phyloP scores from a whole-genome alignment of 1,284 basidiomycete species.

The Microbotryum scabiosae region DNA sequence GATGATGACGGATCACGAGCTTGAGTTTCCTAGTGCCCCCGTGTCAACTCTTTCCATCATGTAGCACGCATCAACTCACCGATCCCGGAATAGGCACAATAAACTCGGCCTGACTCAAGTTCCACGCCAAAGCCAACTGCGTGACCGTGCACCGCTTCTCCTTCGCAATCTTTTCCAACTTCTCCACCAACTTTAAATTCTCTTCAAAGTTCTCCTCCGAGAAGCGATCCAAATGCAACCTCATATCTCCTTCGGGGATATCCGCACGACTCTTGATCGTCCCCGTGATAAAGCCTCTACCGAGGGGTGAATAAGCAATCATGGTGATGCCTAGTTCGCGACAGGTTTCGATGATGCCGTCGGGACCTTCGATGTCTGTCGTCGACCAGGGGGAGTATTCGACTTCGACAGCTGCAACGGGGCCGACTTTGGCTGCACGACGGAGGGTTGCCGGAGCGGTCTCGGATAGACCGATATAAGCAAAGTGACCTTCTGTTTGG shows the following conservation, averaged over 20 bases:
- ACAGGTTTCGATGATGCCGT: slow-evolving; percentile 41
- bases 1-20: not conserved
- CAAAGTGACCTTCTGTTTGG: slow-evolving; percentile 35
- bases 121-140: slow-evolving; percentile 56
- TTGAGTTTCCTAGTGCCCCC: not conserved
- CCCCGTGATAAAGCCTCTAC: slow-evolving; percentile 56
- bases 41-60: not conserved
- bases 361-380: slow-evolving; percentile 39
- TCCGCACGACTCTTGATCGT: slow-evolving; percentile 48
- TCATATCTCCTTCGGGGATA: slow-evolving; percentile 49
- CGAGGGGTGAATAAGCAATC: slow-evolving; percentile 54
- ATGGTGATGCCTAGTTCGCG: slow-evolving; percentile 49
- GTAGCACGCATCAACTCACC: slow-evolving; percentile 1
- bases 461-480: slow-evolving; percentile 36
- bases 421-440: slow-evolving; percentile 28
- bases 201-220: slow-evolving; percentile 51
- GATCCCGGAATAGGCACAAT: slow-evolving; percentile 42
- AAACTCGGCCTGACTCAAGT: slow-evolving; percentile 48
- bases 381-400: slow-evolving; percentile 44
- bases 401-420: slow-evolving; percentile 34
- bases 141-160: slow-evolving; percentile 48
- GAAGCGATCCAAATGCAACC: slow-evolving; percentile 40
- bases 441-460: slow-evolving; percentile 24
- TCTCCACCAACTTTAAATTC: slow-evolving; percentile 50
- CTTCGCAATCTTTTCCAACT: slow-evolving; percentile 45